Evolutionary conservation across 192 early-diverging fungal genomes (phyloP).

Genomic region (Mortierella claussenii): DNA sequence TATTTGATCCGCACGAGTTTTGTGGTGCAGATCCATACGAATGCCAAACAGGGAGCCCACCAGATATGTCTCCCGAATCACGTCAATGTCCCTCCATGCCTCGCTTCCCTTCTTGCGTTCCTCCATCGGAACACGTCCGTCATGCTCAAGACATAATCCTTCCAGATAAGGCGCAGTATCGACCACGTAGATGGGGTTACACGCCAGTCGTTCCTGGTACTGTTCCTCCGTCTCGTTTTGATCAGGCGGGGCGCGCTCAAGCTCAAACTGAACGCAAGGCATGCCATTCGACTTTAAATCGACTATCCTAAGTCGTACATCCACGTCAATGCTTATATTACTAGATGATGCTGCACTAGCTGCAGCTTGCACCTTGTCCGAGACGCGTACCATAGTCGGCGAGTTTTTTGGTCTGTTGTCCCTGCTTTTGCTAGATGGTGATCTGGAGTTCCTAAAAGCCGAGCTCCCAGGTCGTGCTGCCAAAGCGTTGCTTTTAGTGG

Average conservation of each 20-base stretch:
- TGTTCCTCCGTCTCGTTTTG: not conserved
- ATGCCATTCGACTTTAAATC: not conserved
- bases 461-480: not conserved
- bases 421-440: not conserved
- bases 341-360: not conserved
- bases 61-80: not conserved
- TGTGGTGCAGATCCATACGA: slow-evolving; percentile 1
- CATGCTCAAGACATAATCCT: not conserved
- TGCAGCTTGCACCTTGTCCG: not conserved
- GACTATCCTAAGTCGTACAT: not conserved
- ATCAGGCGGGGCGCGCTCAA: not conserved
- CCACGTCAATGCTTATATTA: not conserved
- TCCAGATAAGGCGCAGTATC: not conserved
- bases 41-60: slow-evolving; percentile 8
- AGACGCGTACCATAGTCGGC: not conserved
- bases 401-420: not conserved
- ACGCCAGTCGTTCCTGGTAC: not conserved
- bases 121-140: not conserved
- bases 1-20: not conserved
- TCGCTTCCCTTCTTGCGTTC: slow-evolving; percentile 3
- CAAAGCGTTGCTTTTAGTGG: not conserved
- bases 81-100: not conserved
- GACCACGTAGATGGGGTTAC: not conserved
- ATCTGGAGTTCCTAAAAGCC: not conserved
- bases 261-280: slow-evolving; percentile 1